A percentile compares a stretch with the other conserved stretches of the same genome.
Evolutionary conservation across 2,329 filamentous ascomycete species (phyloP).

Genomic region (Xenosphaeropsis pyriputrescens): DNA sequence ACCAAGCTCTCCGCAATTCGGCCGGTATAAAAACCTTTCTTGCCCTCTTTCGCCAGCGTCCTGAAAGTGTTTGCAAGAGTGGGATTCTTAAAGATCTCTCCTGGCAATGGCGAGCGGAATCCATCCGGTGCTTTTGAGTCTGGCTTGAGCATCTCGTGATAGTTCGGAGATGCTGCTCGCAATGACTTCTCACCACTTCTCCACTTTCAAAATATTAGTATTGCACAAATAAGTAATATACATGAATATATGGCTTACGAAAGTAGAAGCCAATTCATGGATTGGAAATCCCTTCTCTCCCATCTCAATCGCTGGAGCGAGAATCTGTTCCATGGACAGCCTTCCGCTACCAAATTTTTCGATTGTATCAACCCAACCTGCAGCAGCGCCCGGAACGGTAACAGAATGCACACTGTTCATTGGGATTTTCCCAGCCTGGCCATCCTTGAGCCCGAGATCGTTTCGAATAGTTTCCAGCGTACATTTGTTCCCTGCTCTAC

Average conservation of each 20-base stretch:
- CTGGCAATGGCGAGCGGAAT: slow-evolving; percentile 58
- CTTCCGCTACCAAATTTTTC: slow-evolving; percentile 84
- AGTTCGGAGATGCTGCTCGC: slow-evolving; percentile 68
- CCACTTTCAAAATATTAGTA: slow-evolving; percentile 44
- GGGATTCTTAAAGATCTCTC: slow-evolving; percentile 82
- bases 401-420: slow-evolving; percentile 65
- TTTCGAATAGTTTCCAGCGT: slow-evolving; percentile 57
- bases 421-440: slow-evolving; percentile 47
- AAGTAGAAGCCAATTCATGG: slow-evolving; percentile 43
- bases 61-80: slow-evolving; percentile 71
- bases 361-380: slow-evolving; percentile 84
- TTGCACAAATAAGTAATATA: no score
- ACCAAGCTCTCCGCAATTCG: slow-evolving; percentile 69
- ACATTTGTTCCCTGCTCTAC: slow-evolving; percentile 57
- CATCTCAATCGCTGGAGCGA: slow-evolving; percentile 70
- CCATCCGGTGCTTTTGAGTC: slow-evolving; percentile 55
- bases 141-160: slow-evolving; percentile 71
- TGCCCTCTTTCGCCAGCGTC: slow-evolving; percentile 63
- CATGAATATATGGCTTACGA: slow-evolving; percentile 8
- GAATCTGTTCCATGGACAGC: slow-evolving; percentile 59
- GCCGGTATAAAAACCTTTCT: slow-evolving; percentile 83
- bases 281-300: slow-evolving; percentile 86
- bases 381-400: slow-evolving; percentile 80
- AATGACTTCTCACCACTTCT: slow-evolving; percentile 44
- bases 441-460: slow-evolving; percentile 50